phyloP scores from a whole-genome alignment of 2,329 filamentous ascomycete species.

The Colletotrichum sp. region DNA sequence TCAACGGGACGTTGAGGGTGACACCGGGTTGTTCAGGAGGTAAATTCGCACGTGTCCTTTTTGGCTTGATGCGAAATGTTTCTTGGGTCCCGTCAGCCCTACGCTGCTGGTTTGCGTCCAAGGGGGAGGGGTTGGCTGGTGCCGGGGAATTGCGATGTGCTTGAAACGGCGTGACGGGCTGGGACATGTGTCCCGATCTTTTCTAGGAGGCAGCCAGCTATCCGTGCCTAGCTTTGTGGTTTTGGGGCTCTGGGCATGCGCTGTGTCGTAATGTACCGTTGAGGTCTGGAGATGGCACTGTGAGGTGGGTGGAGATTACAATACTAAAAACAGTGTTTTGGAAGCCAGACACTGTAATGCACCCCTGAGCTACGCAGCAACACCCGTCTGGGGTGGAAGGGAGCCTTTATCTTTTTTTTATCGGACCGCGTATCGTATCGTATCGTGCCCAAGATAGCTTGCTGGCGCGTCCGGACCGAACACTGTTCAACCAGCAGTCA shows the following conservation, averaged over 20 bases:
- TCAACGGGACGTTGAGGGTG: background rate
- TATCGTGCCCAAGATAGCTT: background rate
- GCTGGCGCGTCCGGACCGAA: background rate
- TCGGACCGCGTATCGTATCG: conserved; percentile 14
- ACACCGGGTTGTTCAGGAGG: background rate
- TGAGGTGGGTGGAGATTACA: no score
- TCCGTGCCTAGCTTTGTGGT: background rate
- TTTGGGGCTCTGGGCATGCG: background rate
- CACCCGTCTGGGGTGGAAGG: background rate
- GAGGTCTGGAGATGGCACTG: background rate
- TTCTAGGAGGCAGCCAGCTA: background rate
- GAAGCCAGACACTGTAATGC: background rate
- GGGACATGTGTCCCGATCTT: background rate
- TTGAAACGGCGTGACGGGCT: background rate
- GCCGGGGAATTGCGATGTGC: background rate
- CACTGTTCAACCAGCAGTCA: background rate
- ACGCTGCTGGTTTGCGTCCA: background rate
- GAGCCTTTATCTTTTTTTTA: background rate
- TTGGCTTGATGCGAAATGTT: background rate
- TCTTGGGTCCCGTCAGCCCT: background rate
- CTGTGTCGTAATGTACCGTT: background rate
- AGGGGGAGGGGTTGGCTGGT: background rate
- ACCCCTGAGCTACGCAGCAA: background rate
- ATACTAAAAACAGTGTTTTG: background rate
- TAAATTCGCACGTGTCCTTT: background rate